A percentile compares a stretch with the other conserved stretches of the same genome.
Conservation (phyloP, 164 flowering plant genomes). For the Cinnamomum micranthum region DNA sequence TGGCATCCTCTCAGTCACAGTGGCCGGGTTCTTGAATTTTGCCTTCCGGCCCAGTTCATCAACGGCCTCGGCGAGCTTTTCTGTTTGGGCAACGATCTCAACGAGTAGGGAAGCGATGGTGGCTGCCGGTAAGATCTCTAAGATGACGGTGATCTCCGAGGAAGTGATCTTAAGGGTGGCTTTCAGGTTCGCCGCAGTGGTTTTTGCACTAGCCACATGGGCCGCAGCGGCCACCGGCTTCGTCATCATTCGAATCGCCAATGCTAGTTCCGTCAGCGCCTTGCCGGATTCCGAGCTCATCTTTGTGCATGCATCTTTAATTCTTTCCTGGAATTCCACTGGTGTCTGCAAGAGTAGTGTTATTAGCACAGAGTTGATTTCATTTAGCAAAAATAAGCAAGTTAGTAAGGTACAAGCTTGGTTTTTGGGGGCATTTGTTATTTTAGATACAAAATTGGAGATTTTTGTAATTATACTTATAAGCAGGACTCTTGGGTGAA, state of each 20-base stretch:
- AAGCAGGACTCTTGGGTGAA: no score
- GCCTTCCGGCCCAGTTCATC: slow-evolving; percentile 40
- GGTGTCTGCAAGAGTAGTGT: slow-evolving; percentile 27
- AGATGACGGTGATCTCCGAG: slow-evolving; percentile 9
- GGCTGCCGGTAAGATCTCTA: slow-evolving; percentile 33
- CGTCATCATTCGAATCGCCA: slow-evolving; percentile 17
- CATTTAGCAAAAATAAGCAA: slow-evolving; percentile 24
- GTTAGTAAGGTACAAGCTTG: no score
- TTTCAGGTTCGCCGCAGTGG: slow-evolving; percentile 25
- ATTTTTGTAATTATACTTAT: no score
- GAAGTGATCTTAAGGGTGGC: slow-evolving; percentile 22
- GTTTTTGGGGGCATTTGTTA: no score
- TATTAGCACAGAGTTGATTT: not conserved
- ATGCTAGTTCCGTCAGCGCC: slow-evolving; percentile 45
- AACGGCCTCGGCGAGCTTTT: slow-evolving; percentile 42
- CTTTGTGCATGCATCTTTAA: slow-evolving; percentile 21
- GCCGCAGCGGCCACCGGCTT: not conserved
- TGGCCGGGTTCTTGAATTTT: slow-evolving; percentile 10
- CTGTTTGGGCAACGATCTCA: slow-evolving; percentile 44
- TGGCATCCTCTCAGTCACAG: not conserved
- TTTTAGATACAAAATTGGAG: no score
- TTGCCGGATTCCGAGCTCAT: slow-evolving; percentile 24
- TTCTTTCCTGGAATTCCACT: slow-evolving; percentile 23
- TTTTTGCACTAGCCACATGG: slow-evolving; percentile 2
- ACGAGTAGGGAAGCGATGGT: slow-evolving; percentile 50